These are phyloP conservation scores for Acacia acuminata DNA, from an alignment of 306 rosid genomes.

Conservation along the genomic window DNA sequence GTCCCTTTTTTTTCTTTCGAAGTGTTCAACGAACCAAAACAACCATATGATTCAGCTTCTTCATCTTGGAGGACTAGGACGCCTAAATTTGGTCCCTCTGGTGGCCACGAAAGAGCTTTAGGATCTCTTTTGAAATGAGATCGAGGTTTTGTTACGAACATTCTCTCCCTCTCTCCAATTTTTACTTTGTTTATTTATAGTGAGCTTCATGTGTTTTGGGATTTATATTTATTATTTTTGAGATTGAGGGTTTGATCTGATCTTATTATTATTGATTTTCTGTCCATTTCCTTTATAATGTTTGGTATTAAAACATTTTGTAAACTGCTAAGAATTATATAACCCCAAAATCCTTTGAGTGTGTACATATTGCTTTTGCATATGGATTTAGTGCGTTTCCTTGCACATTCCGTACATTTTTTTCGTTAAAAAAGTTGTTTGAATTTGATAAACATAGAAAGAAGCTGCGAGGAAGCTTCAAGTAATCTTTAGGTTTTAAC, in stretches of 20 bases:
- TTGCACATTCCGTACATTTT: no score
- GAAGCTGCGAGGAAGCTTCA: no score
- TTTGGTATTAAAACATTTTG: no score
- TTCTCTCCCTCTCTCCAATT: not conserved
- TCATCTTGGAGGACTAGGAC: not conserved
- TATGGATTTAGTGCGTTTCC: no score
- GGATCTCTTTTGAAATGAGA: not conserved
- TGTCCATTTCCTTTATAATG: no score
- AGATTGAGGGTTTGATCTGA: no score
- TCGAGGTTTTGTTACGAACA: not conserved
- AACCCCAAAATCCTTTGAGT: no score
- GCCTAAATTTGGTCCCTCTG: conserved; percentile 4
- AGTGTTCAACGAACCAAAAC: not conserved
- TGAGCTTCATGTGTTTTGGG: not conserved
- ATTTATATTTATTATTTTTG: no score
- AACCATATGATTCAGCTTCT: not conserved
- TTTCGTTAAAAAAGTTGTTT: not conserved
- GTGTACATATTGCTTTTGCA: no score
- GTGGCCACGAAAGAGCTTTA: not conserved
- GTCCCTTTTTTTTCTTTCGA: no score
- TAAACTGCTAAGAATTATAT: no score
- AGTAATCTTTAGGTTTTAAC: not conserved
- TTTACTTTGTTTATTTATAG: not conserved
- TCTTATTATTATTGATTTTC: no score
- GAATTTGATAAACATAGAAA: not conserved